These are phyloP conservation scores for Tausonia pullulans DNA, from an alignment of 1,284 basidiomycete species.

Conservation along the genomic window DNA sequence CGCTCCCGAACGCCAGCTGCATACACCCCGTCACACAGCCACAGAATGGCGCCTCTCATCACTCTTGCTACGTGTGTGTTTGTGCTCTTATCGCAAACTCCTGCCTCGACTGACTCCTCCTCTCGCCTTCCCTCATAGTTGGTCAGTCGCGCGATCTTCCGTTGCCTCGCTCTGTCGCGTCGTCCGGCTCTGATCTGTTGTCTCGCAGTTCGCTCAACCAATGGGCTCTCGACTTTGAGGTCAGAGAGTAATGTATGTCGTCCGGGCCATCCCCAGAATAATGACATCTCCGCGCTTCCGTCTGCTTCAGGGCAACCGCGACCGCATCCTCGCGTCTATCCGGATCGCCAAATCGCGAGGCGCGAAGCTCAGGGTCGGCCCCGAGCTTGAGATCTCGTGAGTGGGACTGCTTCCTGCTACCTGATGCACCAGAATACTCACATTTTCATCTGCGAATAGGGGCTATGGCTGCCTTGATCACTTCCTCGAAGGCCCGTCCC, in stretches of 20 bases:
- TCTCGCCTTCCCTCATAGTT: constrained; percentile 10
- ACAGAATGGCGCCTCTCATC: constrained; percentile 62
- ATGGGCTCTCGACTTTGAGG: constrained; percentile 91
- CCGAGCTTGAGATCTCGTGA: constrained; percentile 94
- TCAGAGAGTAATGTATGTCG: constrained; percentile 24
- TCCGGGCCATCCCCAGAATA: background rate
- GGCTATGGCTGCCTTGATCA: constrained; percentile 94
- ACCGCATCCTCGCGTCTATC: constrained; percentile 84
- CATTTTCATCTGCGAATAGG: constrained; percentile 34
- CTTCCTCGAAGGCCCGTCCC: constrained; percentile 38
- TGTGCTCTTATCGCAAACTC: background rate
- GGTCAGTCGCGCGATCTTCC: background rate
- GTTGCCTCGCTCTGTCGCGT: background rate
- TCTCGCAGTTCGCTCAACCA: constrained; percentile 72
- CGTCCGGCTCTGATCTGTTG: background rate
- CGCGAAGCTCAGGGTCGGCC: constrained; percentile 90
- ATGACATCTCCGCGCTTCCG: no score
- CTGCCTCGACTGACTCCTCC: constrained; percentile 8
- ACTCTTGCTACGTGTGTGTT: constrained; percentile 59
- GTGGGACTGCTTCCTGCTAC: constrained; percentile 25
- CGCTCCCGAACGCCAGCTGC: no score
- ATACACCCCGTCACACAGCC: background rate
- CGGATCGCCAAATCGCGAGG: constrained; percentile 72
- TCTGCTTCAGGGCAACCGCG: constrained; percentile 61
- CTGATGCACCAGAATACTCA: no score